Base-by-base conservation (phyloP, 345 rosid genomes). In the Combretum micranthum region DNA sequence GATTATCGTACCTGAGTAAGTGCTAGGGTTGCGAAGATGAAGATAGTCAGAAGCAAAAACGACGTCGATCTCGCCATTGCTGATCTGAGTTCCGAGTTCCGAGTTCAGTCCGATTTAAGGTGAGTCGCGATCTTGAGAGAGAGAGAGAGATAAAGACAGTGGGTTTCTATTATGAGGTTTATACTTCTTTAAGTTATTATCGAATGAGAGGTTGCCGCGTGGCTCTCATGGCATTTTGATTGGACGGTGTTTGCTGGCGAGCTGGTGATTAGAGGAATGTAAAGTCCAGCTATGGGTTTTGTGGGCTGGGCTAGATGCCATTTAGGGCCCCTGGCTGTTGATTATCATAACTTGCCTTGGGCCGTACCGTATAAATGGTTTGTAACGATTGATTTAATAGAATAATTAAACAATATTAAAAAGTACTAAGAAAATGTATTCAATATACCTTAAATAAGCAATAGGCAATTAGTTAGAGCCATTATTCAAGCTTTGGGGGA, bases 61-160 rank as follows among this genome's bases (percentile, higher is more conserved):
- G 72, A 57, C 16, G 50, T 64, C 53, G 69, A 61, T 66, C 72
- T 81, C 69, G 72, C 81, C 95, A 82, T 85, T 53, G 55, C 62
- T 42, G 32, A 15, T 44, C 56, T 39, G n/a, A 19, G 20, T 44
- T 25, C 20, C n/a, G n/a, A 8, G 5, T 47, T 47, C 37, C 21
- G 19, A 46, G 50, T 26, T 52, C 53, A 20, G 21, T 23, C 44
- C 22, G 2, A 17, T 48, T 12, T n/a, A 32, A 7, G 10, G 7
- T 32, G 39, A 4, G 7, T 32, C 6, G 39, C 39, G 4, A 17
- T 37, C 1, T 15, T 25, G 46, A 5, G 42, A 11, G 57, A 37
- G 20, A 25, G n/a, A 9, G 19, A 14, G 42, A 32, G 20, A n/a
- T n/a, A n/a, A n/a, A n/a, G n/a, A n/a, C n/a, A n/a, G n/a, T n/a